Evolutionary conservation across 2,329 filamentous ascomycete species (phyloP), one percentile per base, ranked within the genome.

Genomic region (Hypoxylon sp.): DNA sequence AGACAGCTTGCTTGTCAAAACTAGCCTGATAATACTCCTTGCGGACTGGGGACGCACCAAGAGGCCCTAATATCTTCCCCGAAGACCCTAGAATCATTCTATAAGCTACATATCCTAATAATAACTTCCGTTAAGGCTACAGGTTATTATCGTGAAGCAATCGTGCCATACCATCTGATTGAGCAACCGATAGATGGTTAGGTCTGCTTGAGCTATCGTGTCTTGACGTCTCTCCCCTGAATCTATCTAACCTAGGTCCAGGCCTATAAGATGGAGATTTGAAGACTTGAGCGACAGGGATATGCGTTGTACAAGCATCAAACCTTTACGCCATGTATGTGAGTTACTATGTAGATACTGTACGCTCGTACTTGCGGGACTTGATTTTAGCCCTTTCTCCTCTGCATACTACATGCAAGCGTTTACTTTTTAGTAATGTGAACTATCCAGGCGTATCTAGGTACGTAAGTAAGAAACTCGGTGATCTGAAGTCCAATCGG

Each of bases 1-100:
- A 54, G 46, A 40, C 31, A 56, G 61, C 60, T 62, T 62, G 44
- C 57, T 49, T 68, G 61, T 65, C 68, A 54, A 70, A 65, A 54
- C 64, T 68, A 70, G 61, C 54, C 27, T 54, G 20, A 64, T 25
- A 64, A 42, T 30, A 37, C 53, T 54, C 48, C 22, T 20, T 51
- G 55, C 56, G 33, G 31, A 54, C 54, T 61, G 64, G 46, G 35
- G 56, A 64, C 55, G 61, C 66, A 60, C 61, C 40, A 57, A 46
- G 46, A 14, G 22, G 17, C 44, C 58, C 50, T 48, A 57, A 69
- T 33, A 14, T 27, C 22, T 54, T 66, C 49, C 49, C 66, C 40
- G 40, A 58, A 1, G 31, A 55, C 57, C 44, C 61, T 42, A 37
- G 46, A 50, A 56, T 42, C 27, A 20, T 68, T 63, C 40, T 35